A percentile compares a stretch with the other conserved stretches of the same genome.
Evolutionary conservation across 495 filamentous ascomycete species (phyloP).

Genomic region (Hypoxylon cercidicola): DNA sequence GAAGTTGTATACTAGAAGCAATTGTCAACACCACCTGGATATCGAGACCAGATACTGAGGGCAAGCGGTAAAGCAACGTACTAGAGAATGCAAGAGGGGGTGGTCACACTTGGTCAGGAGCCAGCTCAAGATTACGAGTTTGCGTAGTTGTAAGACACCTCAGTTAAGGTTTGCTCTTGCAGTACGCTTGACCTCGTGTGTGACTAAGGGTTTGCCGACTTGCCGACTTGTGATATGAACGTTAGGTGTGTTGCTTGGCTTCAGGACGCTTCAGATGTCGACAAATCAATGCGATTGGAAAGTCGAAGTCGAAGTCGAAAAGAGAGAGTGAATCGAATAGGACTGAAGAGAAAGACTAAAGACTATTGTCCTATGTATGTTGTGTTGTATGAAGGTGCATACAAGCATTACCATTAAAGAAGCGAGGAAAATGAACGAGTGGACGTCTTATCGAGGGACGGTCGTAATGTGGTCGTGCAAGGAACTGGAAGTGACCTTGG

Average conservation of each 20-base stretch:
- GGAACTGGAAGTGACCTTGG: conserved; percentile 27
- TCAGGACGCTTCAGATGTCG: conserved; percentile 7
- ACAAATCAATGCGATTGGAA: conserved; percentile 5
- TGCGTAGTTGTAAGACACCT: neutral
- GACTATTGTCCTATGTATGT: conserved; percentile 16
- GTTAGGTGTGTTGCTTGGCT: no score
- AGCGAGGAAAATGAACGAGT: conserved; percentile 23
- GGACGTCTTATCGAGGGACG: conserved; percentile 20
- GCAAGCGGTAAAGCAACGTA: conserved; percentile 14
- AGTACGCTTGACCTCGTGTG: conserved; percentile 6
- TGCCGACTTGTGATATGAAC: no score
- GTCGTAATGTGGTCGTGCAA: conserved; percentile 39
- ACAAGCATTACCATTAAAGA: conserved; percentile 2
- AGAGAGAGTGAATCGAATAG: conserved; percentile 18
- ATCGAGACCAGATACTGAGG: neutral
- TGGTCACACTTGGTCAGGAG: conserved; percentile 4
- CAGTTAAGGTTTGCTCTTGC: conserved; percentile 21
- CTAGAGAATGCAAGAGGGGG: conserved; percentile 13
- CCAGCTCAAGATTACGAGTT: neutral
- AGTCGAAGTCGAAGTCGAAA: neutral
- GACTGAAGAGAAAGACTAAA: conserved; percentile 12
- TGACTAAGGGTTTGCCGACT: neutral
- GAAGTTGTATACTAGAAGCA: conserved; percentile 10
- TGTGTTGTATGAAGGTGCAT: neutral
- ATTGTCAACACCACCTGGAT: conserved; percentile 6